Conservation (phyloP, 345 rosid genomes). For the Cardamine resedifolia region DNA sequence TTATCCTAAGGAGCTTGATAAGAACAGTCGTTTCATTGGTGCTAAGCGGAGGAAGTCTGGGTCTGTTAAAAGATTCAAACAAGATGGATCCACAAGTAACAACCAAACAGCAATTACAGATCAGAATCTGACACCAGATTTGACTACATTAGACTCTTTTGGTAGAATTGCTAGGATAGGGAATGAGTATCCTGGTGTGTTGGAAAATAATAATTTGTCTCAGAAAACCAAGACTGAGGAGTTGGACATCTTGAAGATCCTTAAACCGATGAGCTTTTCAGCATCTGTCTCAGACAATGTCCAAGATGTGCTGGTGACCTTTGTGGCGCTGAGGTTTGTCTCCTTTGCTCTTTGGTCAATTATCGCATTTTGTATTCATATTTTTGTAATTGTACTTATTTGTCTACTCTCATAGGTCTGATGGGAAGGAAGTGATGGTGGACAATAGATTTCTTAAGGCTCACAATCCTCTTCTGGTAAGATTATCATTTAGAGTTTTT, state of each 20-base stretch:
- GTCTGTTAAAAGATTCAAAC: constrained; percentile 90
- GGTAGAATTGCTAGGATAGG: constrained; percentile 48
- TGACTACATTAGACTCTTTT: constrained; percentile 45
- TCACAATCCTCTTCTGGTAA: constrained; percentile 87
- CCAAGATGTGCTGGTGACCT: constrained; percentile 79
- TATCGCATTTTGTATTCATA: neutral
- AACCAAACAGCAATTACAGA: constrained; percentile 34
- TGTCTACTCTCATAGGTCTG: constrained; percentile 54
- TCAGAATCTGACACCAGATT: constrained; percentile 43
- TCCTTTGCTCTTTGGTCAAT: neutral
- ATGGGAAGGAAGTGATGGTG: constrained; percentile 84
- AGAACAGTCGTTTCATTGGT: constrained; percentile 61
- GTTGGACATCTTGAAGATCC: constrained; percentile 57
- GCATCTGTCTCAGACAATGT: constrained; percentile 54
- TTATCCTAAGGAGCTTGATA: constrained; percentile 49
- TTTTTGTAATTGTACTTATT: neutral
- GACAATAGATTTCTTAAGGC: constrained; percentile 85
- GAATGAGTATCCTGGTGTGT: constrained; percentile 44
- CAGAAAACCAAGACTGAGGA: constrained; percentile 45
- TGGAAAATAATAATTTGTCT: constrained; percentile 39
- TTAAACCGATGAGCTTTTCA: constrained; percentile 71
- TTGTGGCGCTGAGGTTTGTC: constrained; percentile 76
- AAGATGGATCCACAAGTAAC: constrained; percentile 47
- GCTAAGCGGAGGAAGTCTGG: constrained; percentile 91
- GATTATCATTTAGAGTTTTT: neutral